These are phyloP conservation scores for Aureobasidium pullulans DNA, from an alignment of 2,329 filamentous ascomycete species.

Conservation along the genomic window DNA sequence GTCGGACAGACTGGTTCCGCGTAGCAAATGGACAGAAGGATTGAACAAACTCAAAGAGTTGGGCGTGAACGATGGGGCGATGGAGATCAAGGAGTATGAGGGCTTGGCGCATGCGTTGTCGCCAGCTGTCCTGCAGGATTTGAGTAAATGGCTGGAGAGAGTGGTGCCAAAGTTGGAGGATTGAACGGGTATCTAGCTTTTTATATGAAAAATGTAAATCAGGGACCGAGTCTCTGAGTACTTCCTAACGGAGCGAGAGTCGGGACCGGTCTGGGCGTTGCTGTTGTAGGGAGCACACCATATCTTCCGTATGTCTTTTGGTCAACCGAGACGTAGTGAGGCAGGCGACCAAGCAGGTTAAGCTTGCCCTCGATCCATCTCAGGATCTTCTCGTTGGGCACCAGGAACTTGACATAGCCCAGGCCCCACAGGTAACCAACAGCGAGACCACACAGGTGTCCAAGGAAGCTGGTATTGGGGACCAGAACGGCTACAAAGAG, in stretches of 20 bases:
- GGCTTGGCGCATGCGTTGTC: slow-evolving; percentile 40
- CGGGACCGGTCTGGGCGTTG: slow-evolving; percentile 16
- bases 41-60: slow-evolving; percentile 34
- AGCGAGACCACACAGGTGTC: slow-evolving; percentile 74
- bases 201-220: slow-evolving; percentile 21
- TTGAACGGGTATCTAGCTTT: slow-evolving; percentile 3
- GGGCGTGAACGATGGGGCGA: slow-evolving; percentile 31
- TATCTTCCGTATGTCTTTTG: slow-evolving; percentile 94
- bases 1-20: slow-evolving; percentile 42
- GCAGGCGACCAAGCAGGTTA: slow-evolving; percentile 73
- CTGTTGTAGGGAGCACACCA: slow-evolving; percentile 62
- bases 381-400: slow-evolving; percentile 80
- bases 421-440: slow-evolving; percentile 85
- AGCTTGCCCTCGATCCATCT: slow-evolving; percentile 84
- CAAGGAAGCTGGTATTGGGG: slow-evolving; percentile 74
- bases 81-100: slow-evolving; percentile 41
- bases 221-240: slow-evolving; percentile 63
- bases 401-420: slow-evolving; percentile 81
- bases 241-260: slow-evolving; percentile 42
- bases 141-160: slow-evolving; percentile 36
- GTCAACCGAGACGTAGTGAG: slow-evolving; percentile 89
- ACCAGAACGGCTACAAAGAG: slow-evolving; percentile 69
- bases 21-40: slow-evolving; percentile 35
- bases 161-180: slow-evolving; percentile 32
- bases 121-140: slow-evolving; percentile 38